These are phyloP conservation scores for Malassezia restricta DNA, from an alignment of 1,284 basidiomycete species.

Conservation along the genomic window DNA sequence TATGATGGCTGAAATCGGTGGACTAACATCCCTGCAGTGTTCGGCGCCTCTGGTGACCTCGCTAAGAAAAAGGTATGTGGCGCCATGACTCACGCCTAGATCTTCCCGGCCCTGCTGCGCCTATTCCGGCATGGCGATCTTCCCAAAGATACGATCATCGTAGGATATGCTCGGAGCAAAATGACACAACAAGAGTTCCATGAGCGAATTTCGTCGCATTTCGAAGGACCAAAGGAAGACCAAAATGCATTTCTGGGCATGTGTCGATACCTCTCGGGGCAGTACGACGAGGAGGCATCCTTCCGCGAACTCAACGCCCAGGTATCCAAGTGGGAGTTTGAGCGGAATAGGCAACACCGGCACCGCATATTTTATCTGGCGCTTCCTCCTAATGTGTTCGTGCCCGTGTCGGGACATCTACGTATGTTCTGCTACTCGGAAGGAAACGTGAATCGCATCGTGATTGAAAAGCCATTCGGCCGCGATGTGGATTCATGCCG, in stretches of 20 bases:
- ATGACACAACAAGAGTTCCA: conserved; percentile 43
- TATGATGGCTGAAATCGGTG: not conserved
- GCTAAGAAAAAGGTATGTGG: conserved; percentile 86
- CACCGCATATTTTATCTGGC: conserved; percentile 45
- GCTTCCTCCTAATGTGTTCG: conserved; percentile 42
- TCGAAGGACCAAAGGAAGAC: conserved; percentile 29
- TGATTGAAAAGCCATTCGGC: conserved; percentile 45
- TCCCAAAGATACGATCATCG: conserved; percentile 37
- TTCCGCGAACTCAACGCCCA: conserved; percentile 37
- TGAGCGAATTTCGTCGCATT: conserved; percentile 27
- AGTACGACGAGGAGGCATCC: conserved; percentile 38
- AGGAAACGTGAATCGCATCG: conserved; percentile 37
- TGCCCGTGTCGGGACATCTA: conserved; percentile 38
- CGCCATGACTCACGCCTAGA: conserved; percentile 16
- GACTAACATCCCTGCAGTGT: conserved; percentile 52
- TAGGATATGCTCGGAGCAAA: conserved; percentile 47
- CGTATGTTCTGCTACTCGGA: conserved; percentile 40
- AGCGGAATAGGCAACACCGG: conserved; percentile 19
- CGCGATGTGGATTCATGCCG: conserved; percentile 41
- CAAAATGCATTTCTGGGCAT: conserved; percentile 31
- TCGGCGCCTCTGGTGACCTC: conserved; percentile 91
- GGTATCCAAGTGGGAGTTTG: conserved; percentile 29
- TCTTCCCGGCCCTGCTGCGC: conserved; percentile 42
- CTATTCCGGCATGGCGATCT: conserved; percentile 33
- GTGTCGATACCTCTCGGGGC: conserved; percentile 41